Conservation (phyloP, 495 filamentous ascomycete species). For the Podospora didyma region DNA sequence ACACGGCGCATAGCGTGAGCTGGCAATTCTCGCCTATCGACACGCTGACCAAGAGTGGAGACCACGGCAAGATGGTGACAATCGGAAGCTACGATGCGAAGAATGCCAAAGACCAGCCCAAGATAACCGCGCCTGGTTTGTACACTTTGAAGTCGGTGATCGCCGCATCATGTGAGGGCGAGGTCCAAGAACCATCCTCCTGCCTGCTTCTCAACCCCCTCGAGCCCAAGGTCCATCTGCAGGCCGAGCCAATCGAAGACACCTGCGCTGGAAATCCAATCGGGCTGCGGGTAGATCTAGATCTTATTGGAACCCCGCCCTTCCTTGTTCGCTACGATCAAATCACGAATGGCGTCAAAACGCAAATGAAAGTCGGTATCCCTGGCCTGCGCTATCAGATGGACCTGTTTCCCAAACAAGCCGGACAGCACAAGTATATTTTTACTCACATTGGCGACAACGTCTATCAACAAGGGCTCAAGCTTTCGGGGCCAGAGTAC, state of each 20-base stretch:
- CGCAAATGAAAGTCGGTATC: conserved; percentile 47
- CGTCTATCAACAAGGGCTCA: conserved; percentile 66
- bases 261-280: conserved; percentile 93
- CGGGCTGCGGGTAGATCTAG: conserved; percentile 79
- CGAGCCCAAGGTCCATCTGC: conserved; percentile 71
- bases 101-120: conserved; percentile 43
- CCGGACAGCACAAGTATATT: conserved; percentile 81
- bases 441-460: conserved; percentile 76
- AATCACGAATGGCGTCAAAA: conserved; percentile 45
- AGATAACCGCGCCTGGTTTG: conserved; percentile 72
- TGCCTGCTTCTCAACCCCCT: conserved; percentile 88
- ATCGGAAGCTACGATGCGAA: conserved; percentile 51
- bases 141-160: conserved; percentile 77
- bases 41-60: conserved; percentile 58
- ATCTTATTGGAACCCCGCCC: conserved; percentile 85
- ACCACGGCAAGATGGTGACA: conserved; percentile 53
- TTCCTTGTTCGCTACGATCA: conserved; percentile 74
- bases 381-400: conserved; percentile 70
- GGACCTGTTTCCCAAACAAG: conserved; percentile 73
- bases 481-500: conserved; percentile 47
- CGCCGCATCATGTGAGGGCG: conserved; percentile 77
- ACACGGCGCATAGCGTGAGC: conserved; percentile 54
- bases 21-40: conserved; percentile 68
- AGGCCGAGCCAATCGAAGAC: conserved; percentile 76
- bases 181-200: conserved; percentile 86